These are phyloP conservation scores for Gorgonomyces haynaldii DNA, from an alignment of 192 early-diverging fungal species.

Conservation along the genomic window DNA sequence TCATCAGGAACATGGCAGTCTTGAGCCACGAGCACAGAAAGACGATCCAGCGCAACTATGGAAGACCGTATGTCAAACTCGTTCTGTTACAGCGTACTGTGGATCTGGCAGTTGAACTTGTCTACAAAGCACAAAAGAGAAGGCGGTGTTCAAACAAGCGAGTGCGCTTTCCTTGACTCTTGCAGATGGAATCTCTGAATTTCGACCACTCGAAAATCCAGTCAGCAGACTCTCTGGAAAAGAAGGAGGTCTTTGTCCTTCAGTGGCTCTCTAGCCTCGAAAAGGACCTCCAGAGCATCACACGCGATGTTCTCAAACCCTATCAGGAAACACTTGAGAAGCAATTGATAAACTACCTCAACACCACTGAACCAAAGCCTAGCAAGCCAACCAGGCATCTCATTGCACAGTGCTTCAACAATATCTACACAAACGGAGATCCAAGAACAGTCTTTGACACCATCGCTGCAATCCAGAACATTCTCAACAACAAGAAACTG, in stretches of 20 bases:
- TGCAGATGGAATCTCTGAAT: slow-evolving; percentile 2
- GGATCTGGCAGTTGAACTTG: too few relatives aligned
- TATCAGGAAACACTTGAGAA: slow-evolving; percentile 64
- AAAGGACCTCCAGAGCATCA: slow-evolving; percentile 44
- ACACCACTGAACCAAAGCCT: slow-evolving; percentile 47
- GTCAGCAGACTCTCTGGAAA: slow-evolving; percentile 1
- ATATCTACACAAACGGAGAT: slow-evolving; percentile 65
- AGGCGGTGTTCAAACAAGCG: too few relatives aligned
- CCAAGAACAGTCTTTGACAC: slow-evolving; percentile 68
- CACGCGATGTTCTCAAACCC: slow-evolving; percentile 35
- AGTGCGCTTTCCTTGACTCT: too few relatives aligned
- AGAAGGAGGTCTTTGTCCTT: slow-evolving; percentile 67
- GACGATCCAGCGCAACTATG: too few relatives aligned
- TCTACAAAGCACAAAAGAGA: too few relatives aligned
- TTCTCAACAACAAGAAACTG: slow-evolving; percentile 43
- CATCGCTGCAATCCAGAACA: slow-evolving; percentile 47
- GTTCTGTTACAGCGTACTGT: too few relatives aligned
- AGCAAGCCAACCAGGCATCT: slow-evolving; percentile 56
- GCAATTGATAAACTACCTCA: slow-evolving; percentile 57
- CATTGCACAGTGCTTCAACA: slow-evolving; percentile 56
- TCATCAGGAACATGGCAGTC: too few relatives aligned
- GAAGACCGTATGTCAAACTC: too few relatives aligned
- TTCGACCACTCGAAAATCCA: slow-evolving; percentile 3
- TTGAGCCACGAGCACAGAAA: too few relatives aligned
- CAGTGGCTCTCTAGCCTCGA: slow-evolving; percentile 84